Base-by-base conservation (phyloP, 2,329 filamentous ascomycete species). In the Ceratocystis lukuohia region DNA sequence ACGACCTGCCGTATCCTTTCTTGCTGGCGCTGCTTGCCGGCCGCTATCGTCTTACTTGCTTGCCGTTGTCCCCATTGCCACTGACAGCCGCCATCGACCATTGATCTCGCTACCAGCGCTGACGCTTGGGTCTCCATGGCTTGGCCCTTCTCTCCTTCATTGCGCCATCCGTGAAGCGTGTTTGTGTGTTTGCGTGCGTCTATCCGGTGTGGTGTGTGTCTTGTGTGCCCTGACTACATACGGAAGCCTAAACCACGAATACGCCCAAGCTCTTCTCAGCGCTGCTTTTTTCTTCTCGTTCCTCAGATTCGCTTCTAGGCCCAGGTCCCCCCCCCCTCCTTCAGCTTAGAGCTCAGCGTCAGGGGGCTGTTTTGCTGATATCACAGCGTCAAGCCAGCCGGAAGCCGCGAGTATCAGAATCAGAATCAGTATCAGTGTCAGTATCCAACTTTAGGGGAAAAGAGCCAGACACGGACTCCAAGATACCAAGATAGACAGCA, bases 241-340 rank as follows among this genome's bases (percentile, higher is more conserved):
- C 50, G 10, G 10, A 28, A 30, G 50, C 50, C 50, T 5, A 56
- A 56, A 56, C 50, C 50, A 56, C 50, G 20, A 56, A 56, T 56
- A 56, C 50, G 50, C 50, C 50, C 50, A 25, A 56, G 50, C 50
- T 56, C 50, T 56, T 56, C 25, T 56, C 50, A 56, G 50, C 25
- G 20, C 12, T 20, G 50, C 50, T 6, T 56, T 56, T 56, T 56
- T 28, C 50, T 56, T 56, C 22, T 56, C 50, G 25, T 7, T 15
- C 50, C 8, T 25, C 50, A 6, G 8, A 15, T 25, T 20, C 20
- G 22, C 20, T 56, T 56, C 50, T 6, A 53, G 37, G 37, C 10
- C 10, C 3, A 41, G 37, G 10, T 15, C 37, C 37, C 10, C 10
- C 10, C 10, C 10, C 37, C 3, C 20, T 20, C 45, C 45, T 48